Base-by-base conservation (phyloP, 768 basidiomycete genomes). In the Cystoderma amianthinum region DNA sequence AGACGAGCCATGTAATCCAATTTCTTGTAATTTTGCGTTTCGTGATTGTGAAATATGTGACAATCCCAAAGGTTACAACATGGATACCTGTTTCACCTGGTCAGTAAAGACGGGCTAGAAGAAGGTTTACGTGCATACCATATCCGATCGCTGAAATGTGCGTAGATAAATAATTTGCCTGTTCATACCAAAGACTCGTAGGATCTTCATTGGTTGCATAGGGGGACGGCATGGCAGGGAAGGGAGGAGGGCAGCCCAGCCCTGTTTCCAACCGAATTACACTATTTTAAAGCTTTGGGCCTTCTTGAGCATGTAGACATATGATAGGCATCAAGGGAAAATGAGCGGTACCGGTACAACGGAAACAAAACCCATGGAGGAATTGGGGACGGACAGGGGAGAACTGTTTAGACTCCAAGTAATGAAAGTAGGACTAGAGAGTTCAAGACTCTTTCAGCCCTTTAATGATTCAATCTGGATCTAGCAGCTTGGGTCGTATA, bases 101-200 rank as follows among this genome's bases (percentile, higher is more conserved):
- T 21, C 20, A n/a, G 20, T 7, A 28, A n/a, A n/a, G 7, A n/a
- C 25, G n/a, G 25, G n/a, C 7, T n/a, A 28, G 25, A n/a, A 28
- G 25, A 7, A n/a, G 25, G 25, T 28, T 28, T 28, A n/a, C n/a
- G n/a, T 5, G 39, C 44, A 41, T 25, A 44, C 54, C 53, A 17
- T 56, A 56, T n/a, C 45, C 49, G 21, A 56, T 45, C 3, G 53
- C 38, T 16, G 48, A 51, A 19, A 54, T 36, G 22, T 54, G 51
- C 17, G 42, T 47, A 15, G 54, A 40, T 11, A 49, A 40, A 37
- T 45, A 53, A 36, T 42, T 52, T 6, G 51, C 48, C 38, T 49
- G 46, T 22, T 54, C 55, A 16, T 38, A 48, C 53, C 53, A 50
- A n/a, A 56, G 44, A 24, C 39, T 37, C 13, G 32, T 37, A 17